These are phyloP conservation scores for Tylopilus plumbeoviolaceoides DNA, from an alignment of 768 basidiomycete genomes.

Conservation along the genomic window DNA sequence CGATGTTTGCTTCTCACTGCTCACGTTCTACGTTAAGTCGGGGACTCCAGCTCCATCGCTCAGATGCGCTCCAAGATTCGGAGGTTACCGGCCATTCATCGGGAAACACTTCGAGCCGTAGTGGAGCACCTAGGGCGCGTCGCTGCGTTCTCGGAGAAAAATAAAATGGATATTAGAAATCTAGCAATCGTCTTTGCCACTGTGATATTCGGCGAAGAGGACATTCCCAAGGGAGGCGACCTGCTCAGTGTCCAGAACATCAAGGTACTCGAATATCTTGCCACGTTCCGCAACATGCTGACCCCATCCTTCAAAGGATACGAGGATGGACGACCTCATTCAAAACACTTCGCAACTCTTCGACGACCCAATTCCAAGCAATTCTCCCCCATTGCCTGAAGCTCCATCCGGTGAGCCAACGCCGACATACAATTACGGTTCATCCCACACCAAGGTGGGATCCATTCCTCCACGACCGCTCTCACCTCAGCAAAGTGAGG, in stretches of 20 bases:
- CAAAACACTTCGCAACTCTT: conserved; percentile 63
- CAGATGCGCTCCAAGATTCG: conserved; percentile 86
- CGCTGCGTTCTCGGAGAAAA: conserved; percentile 59
- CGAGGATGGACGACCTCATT: conserved; percentile 85
- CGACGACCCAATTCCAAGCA: conserved; percentile 45
- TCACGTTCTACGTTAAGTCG: conserved; percentile 41
- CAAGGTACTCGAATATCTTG: conserved; percentile 52
- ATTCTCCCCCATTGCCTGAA: conserved; percentile 69
- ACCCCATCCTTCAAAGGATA: conserved; percentile 40
- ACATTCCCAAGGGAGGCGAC: conserved; percentile 74
- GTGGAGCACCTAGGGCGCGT: conserved; percentile 82
- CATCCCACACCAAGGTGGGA: conserved; percentile 63
- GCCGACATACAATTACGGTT: conserved; percentile 59
- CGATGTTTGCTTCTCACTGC: not conserved
- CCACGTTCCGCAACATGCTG: conserved; percentile 31
- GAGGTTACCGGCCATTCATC: conserved; percentile 77
- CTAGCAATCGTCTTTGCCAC: conserved; percentile 86
- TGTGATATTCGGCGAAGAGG: conserved; percentile 90
- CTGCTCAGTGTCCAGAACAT: conserved; percentile 67
- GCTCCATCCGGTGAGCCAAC: conserved; percentile 64
- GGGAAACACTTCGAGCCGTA: conserved; percentile 75
- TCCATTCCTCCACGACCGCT: conserved; percentile 36
- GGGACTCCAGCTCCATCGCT: conserved; percentile 63
- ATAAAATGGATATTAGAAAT: conserved; percentile 95
- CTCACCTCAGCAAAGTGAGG: conserved; percentile 40